Percentiles rank a stretch among this genome's conserved stretches.
phyloP scores from a whole-genome alignment of 2,329 filamentous ascomycete genomes.

The Endoconidiophora polonica region DNA sequence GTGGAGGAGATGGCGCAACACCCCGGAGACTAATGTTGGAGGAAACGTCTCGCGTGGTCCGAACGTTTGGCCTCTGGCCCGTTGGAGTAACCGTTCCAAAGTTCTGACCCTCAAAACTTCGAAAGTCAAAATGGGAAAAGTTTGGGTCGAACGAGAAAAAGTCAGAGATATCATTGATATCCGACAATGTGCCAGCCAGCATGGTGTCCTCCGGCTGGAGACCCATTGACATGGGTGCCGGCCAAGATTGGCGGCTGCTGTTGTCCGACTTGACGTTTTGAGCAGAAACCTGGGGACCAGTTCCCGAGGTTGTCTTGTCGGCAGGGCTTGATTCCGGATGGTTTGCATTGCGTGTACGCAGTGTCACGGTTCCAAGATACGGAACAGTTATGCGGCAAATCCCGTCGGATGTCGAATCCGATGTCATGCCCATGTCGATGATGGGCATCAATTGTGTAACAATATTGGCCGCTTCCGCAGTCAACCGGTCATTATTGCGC shows the following conservation, averaged over 20 bases:
- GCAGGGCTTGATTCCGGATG: not conserved
- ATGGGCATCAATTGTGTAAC: conserved; percentile 28
- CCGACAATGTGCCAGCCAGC: not conserved
- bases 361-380: conserved; percentile 30
- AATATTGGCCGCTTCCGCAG: conserved; percentile 26
- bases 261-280: no score
- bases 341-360: conserved; percentile 18
- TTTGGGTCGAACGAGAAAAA: conserved; percentile 12
- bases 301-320: not conserved
- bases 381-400: conserved; percentile 27
- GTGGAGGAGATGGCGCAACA: no score
- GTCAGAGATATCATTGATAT: conserved; percentile 3
- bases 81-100: conserved; percentile 8
- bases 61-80: conserved; percentile 7
- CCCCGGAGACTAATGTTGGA: no score
- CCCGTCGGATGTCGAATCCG: conserved; percentile 10
- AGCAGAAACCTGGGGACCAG: not conserved
- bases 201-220: not conserved
- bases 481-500: conserved; percentile 25
- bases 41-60: no score
- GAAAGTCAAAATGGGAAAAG: conserved; percentile 4
- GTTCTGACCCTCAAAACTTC: conserved; percentile 9
- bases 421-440: conserved; percentile 18
- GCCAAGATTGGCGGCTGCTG: not conserved
- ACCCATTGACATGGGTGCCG: not conserved